These are phyloP conservation scores for Prunus campanulata DNA, from an alignment of 306 rosid species.

Conservation along the genomic window DNA sequence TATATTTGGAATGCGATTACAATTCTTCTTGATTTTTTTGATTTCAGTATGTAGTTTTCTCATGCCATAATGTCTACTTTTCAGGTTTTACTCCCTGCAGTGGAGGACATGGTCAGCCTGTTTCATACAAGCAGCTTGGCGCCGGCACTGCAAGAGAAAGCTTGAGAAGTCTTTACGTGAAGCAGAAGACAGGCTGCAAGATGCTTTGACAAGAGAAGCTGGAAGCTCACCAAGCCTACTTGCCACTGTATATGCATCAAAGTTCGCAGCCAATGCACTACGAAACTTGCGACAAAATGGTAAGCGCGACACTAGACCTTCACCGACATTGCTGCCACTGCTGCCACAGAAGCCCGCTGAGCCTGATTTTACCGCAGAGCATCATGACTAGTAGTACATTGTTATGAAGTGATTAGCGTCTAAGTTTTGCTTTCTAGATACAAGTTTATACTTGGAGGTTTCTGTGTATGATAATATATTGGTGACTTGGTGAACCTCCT, in stretches of 20 bases:
- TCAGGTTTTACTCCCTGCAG: constrained; percentile 72
- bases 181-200: constrained; percentile 49
- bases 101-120: constrained; percentile 82
- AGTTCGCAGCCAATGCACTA: constrained; percentile 47
- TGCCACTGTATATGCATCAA: constrained; percentile 66
- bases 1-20: background rate
- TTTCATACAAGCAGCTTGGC: constrained; percentile 78
- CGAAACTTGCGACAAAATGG: constrained; percentile 36
- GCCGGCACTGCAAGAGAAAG: constrained; percentile 48
- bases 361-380: constrained; percentile 52
- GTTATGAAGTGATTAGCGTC: background rate
- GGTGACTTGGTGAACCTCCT: background rate
- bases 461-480: background rate
- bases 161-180: constrained; percentile 43
- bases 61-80: background rate
- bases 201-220: constrained; percentile 34
- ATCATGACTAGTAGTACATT: constrained; percentile 3
- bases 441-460: background rate
- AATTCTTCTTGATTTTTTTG: background rate
- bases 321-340: constrained; percentile 28
- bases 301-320: constrained; percentile 11
- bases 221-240: constrained; percentile 42
- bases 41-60: background rate
- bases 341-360: constrained; percentile 66
- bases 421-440: background rate